Evolutionary conservation across 2,329 filamentous ascomycete species (phyloP), one percentile per base, ranked within the genome.

Genomic region (Pseudocercospora fuligena): DNA sequence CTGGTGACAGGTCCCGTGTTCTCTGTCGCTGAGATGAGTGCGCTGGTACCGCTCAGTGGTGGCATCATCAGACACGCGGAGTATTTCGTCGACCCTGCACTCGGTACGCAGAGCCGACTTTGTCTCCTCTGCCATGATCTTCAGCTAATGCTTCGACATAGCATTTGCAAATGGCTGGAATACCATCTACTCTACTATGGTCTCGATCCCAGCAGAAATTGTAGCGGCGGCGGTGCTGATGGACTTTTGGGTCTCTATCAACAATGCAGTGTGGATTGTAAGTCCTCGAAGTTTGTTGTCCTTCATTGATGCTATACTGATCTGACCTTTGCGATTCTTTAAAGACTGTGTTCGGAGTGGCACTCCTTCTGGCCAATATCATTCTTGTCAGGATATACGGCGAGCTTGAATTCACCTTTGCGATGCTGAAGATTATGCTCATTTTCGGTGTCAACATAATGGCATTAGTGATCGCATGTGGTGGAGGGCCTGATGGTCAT

Each of bases 1-100:
- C 76, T 86, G 11, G 82, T 85, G 1, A 84, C 81, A 67, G 79
- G 81, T 2, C 83, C 86, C 5, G 82, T 85, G 57, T 81, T 84
- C 61, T 82, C 82, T 0, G 77, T 85, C 25, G 84, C 83, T 51
- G 84, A 86, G 71, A 79, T 86, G 63, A 80, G 82, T 4, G 83
- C 84, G 0, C 75, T 86, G 23, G 72, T 86, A 2, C 84, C 84
- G 0, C 79, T 86, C 5, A 84, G 80, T 4, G 84, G 85, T 56
- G 82, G 79, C 0, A 83, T 85, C 64, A 81, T 84, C 1, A 75
- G 83, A 70, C 76, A 86, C 78, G 78, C 84, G 56, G 78, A 85
- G 76, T 76, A 85, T 73, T 79, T 86, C 65, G 77, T 83, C n/a
- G 85, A 87, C 68, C 83, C 83, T 5, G 83, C 82, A 31, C 27